Evolutionary conservation across 2,329 filamentous ascomycete genomes (phyloP).

Genomic region (Rasamsonia emersonii): DNA sequence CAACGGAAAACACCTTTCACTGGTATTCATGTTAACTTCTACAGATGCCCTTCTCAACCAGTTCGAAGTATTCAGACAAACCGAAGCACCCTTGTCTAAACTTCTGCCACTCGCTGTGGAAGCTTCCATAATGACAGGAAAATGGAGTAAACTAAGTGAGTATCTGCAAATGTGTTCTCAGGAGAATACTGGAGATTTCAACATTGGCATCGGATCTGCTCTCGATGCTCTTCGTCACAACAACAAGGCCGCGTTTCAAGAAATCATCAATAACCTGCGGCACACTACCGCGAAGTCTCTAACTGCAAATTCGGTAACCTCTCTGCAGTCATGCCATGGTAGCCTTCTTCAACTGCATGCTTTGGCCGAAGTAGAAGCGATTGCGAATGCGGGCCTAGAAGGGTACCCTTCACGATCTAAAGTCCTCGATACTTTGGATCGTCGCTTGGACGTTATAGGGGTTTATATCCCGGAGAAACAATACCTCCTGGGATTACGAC

Average conservation of each 20-base stretch:
- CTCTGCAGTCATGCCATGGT: slow-evolving; percentile 75
- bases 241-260: slow-evolving; percentile 44
- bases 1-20: neutral
- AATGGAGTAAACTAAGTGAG: slow-evolving; percentile 66
- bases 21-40: slow-evolving; percentile 1
- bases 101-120: slow-evolving; percentile 80
- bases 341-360: slow-evolving; percentile 80
- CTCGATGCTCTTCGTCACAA: slow-evolving; percentile 52
- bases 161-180: slow-evolving; percentile 44
- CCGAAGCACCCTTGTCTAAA: slow-evolving; percentile 46
- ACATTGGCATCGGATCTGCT: slow-evolving; percentile 66
- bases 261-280: slow-evolving; percentile 56
- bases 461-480: slow-evolving; percentile 90
- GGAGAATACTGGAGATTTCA: slow-evolving; percentile 58
- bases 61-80: slow-evolving; percentile 61
- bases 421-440: slow-evolving; percentile 52
- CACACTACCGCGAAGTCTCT: slow-evolving; percentile 64
- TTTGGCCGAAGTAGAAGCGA: slow-evolving; percentile 75
- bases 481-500: slow-evolving; percentile 75
- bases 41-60: slow-evolving; percentile 78
- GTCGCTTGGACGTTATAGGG: slow-evolving; percentile 79
- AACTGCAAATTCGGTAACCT: slow-evolving; percentile 67
- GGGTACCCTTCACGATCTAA: slow-evolving; percentile 13
- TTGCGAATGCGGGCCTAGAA: slow-evolving; percentile 45
- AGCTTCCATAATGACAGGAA: slow-evolving; percentile 80